Evolutionary conservation across 495 filamentous ascomycete species (phyloP).

Genomic region (Podospora sp.): DNA sequence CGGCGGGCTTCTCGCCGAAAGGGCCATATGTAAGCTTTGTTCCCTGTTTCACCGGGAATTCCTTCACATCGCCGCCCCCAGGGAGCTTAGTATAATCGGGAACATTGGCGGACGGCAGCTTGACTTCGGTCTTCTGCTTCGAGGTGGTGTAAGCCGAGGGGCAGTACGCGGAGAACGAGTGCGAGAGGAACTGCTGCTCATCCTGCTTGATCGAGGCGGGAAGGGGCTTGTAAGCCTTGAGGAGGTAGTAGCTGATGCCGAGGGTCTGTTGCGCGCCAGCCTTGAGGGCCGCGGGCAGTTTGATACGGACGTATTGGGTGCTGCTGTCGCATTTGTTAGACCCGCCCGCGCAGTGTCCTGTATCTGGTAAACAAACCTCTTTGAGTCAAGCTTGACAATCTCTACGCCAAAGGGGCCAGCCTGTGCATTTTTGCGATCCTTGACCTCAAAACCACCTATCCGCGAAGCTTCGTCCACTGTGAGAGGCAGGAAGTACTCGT

Average conservation of each 20-base stretch:
- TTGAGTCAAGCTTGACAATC: slow-evolving; percentile 62
- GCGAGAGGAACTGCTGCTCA: slow-evolving; percentile 83
- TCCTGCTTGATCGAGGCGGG: slow-evolving; percentile 77
- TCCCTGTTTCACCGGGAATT: slow-evolving; percentile 82
- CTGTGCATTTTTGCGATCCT: slow-evolving; percentile 79
- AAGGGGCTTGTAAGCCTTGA: slow-evolving; percentile 73
- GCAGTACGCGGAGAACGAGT: slow-evolving; percentile 79
- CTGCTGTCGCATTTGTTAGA: slow-evolving; percentile 52
- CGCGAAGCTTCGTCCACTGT: slow-evolving; percentile 69
- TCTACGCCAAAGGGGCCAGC: slow-evolving; percentile 68
- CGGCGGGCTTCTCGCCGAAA: slow-evolving; percentile 74
- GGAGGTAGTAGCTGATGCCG: slow-evolving; percentile 78
- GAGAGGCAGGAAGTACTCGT: slow-evolving; percentile 88
- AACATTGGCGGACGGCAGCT: slow-evolving; percentile 75
- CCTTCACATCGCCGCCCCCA: slow-evolving; percentile 59
- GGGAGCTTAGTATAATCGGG: slow-evolving; percentile 81
- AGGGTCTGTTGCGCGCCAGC: slow-evolving; percentile 79
- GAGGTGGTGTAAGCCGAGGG: slow-evolving; percentile 78
- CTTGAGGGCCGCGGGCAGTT: slow-evolving; percentile 71
- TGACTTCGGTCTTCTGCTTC: slow-evolving; percentile 97
- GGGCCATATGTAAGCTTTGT: slow-evolving; percentile 90
- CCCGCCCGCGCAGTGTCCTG: background rate
- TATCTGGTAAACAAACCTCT: slow-evolving; percentile 53
- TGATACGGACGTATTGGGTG: slow-evolving; percentile 82
- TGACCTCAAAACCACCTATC: slow-evolving; percentile 85